Evolutionary conservation across 1,284 basidiomycete genomes (phyloP), one percentile per base, ranked within the genome.

Genomic region (Ustilago shanxiensis): DNA sequence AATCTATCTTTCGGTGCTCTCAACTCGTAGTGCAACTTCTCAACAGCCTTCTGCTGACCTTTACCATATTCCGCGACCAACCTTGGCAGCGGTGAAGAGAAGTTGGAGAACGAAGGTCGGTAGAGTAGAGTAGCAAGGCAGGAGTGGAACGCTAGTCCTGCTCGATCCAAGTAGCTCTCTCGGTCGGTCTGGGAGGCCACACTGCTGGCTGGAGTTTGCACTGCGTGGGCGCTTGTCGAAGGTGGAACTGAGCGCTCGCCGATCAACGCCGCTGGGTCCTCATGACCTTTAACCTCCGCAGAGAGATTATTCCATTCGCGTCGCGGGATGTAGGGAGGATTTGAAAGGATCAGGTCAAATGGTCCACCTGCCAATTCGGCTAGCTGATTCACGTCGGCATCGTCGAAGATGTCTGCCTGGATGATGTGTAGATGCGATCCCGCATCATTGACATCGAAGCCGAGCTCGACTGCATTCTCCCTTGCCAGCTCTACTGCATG

Each of bases 1-100:
- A 72, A 4, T 1, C 69, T 49, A 14, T 59, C 50, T 10, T n/a
- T 47, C 0, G 73, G 73, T 1, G 69, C 31, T 5, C 26, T 14
- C 0, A 65, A 37, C 5, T 68, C 61, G 2, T 8, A 13, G 29
- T 68, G 60, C 20, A 76, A 39, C 8, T 47, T 33, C 22, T 68
- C 62, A 0, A 76, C 69, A 7, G 59, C n/a, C 10, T 37, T 33
- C 2, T 69, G 62, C 29, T 77, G 69, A 3, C 69, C 74, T 26
- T 72, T 72, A n/a, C 74, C 74, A 33, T 69, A 77, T 50, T 77
- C 74, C 6, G 69, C 74, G 0, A 77, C 74, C 0, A 77, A 24
- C 4, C 69, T 44, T 20, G 69, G 74, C 7, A 68, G 37, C 5
- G 28, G 11, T 8, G 60, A 39, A 1, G 13, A 4, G 14, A 18